These are phyloP conservation scores for Candida hungchunana DNA, from an alignment of 805 yeast genomes.

Conservation along the genomic window DNA sequence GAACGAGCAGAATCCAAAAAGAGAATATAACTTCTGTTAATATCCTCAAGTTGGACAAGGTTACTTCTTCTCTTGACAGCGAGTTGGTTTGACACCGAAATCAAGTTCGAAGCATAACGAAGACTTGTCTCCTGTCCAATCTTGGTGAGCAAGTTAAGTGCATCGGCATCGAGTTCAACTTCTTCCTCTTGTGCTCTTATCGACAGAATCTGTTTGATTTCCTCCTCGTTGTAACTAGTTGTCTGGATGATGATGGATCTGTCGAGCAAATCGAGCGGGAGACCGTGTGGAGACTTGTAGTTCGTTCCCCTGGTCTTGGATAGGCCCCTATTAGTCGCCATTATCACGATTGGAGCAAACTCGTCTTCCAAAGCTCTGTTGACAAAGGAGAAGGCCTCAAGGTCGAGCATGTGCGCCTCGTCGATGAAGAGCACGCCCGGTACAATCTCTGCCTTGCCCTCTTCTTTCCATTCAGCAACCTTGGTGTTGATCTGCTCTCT, in stretches of 20 bases:
- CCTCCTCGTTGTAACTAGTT: conserved; percentile 68
- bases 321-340: conserved; percentile 97
- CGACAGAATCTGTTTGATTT: conserved; percentile 77
- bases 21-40: conserved; percentile 80
- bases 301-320: conserved; percentile 92
- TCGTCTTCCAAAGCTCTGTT: conserved; percentile 96
- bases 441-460: conserved; percentile 95
- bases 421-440: conserved; percentile 98
- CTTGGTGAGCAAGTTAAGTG: conserved; percentile 80
- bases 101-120: conserved; percentile 88
- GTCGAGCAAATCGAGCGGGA: conserved; percentile 91
- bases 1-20: conserved; percentile 89
- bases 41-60: conserved; percentile 70
- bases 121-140: conserved; percentile 87
- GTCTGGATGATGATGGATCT: conserved; percentile 92
- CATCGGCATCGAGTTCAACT: conserved; percentile 76
- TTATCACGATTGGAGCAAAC: conserved; percentile 92
- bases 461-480: conserved; percentile 98
- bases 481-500: conserved; percentile 95
- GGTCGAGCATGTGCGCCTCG: conserved; percentile 97
- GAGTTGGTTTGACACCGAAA: conserved; percentile 84
- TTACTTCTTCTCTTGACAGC: conserved; percentile 75
- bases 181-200: conserved; percentile 95
- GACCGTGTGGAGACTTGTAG: conserved; percentile 95
- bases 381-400: conserved; percentile 91